These are phyloP conservation scores for Colletotrichum shisoi DNA, from an alignment of 2,329 filamentous ascomycete genomes.

Conservation along the genomic window DNA sequence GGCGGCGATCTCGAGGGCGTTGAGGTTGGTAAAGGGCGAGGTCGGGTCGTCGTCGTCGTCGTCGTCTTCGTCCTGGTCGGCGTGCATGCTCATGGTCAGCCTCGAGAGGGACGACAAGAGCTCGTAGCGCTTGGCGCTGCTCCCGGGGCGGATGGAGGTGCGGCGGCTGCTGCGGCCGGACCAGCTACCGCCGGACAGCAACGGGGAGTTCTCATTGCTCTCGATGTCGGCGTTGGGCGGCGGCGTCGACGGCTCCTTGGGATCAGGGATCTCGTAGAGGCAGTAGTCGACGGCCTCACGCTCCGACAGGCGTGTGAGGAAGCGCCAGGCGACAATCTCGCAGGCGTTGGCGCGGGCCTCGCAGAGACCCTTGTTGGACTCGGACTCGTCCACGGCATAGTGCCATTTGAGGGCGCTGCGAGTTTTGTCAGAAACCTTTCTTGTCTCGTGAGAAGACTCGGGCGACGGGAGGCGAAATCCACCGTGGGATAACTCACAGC, in stretches of 20 bases:
- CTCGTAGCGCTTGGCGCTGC: constrained; percentile 56
- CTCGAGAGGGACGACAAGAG: constrained; percentile 64
- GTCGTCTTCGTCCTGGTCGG: constrained; percentile 51
- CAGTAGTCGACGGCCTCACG: constrained; percentile 77
- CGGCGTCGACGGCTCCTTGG: constrained; percentile 42
- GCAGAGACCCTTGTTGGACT: constrained; percentile 65
- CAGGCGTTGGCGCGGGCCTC: constrained; percentile 76
- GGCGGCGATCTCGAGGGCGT: constrained; percentile 85
- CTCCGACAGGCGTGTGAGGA: constrained; percentile 74
- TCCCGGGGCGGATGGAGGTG: constrained; percentile 47
- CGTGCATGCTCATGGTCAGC: constrained; percentile 59
- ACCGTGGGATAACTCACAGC: constrained; percentile 61
- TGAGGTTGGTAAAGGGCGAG: constrained; percentile 77
- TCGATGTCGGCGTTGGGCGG: constrained; percentile 51
- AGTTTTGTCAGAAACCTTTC: neutral
- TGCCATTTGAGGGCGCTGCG: constrained; percentile 76
- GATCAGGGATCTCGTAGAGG: constrained; percentile 72
- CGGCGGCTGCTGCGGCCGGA: constrained; percentile 41
- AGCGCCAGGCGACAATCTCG: constrained; percentile 83
- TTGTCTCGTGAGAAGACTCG: neutral
- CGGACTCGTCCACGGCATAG: constrained; percentile 69
- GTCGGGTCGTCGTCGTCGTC: constrained; percentile 70
- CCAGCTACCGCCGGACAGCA: constrained; percentile 51
- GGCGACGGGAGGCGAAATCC: neutral
- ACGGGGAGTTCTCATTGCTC: constrained; percentile 57